Conservation (phyloP, 2,329 filamentous ascomycete genomes). For the Neonectria magnoliae region DNA sequence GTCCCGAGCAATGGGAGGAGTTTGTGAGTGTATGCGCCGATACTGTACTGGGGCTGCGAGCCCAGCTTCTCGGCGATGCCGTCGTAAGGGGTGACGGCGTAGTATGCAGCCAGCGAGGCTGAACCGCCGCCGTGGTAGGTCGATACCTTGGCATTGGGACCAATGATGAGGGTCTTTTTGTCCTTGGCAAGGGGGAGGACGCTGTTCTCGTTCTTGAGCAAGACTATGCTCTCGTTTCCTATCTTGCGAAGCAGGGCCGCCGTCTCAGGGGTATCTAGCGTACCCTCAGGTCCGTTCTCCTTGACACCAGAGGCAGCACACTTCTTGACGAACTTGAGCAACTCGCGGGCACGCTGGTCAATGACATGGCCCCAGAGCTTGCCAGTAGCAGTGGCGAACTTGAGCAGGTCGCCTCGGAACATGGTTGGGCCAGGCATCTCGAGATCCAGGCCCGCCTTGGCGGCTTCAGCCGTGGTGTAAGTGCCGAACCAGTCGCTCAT, state of each 20-base stretch:
- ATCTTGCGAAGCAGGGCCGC: conserved; percentile 71
- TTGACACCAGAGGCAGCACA: conserved; percentile 63
- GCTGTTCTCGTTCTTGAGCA: conserved; percentile 76
- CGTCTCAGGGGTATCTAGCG: conserved; percentile 68
- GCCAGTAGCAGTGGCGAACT: conserved; percentile 63
- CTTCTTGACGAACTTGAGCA: conserved; percentile 69
- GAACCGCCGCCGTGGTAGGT: conserved; percentile 73
- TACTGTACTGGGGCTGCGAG: conserved; percentile 59
- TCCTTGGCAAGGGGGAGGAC: conserved; percentile 71
- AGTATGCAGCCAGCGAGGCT: conserved; percentile 68
- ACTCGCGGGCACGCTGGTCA: conserved; percentile 65
- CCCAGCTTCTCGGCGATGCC: conserved; percentile 69
- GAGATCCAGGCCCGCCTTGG: conserved; percentile 64
- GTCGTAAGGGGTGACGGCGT: conserved; percentile 77
- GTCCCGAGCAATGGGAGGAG: conserved; percentile 68
- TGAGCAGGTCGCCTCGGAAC: conserved; percentile 61
- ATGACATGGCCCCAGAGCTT: conserved; percentile 66
- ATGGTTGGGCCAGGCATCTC: conserved; percentile 69
- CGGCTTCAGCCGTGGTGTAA: conserved; percentile 63
- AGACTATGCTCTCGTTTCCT: conserved; percentile 75
- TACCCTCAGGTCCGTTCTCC: conserved; percentile 64
- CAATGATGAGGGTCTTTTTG: conserved; percentile 68
- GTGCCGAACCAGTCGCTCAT: conserved; percentile 71
- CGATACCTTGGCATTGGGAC: conserved; percentile 66
- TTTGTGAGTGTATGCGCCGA: conserved; percentile 73